Base-by-base conservation (phyloP, 148 eudicot species). In the Pharnaceum exiguum region DNA sequence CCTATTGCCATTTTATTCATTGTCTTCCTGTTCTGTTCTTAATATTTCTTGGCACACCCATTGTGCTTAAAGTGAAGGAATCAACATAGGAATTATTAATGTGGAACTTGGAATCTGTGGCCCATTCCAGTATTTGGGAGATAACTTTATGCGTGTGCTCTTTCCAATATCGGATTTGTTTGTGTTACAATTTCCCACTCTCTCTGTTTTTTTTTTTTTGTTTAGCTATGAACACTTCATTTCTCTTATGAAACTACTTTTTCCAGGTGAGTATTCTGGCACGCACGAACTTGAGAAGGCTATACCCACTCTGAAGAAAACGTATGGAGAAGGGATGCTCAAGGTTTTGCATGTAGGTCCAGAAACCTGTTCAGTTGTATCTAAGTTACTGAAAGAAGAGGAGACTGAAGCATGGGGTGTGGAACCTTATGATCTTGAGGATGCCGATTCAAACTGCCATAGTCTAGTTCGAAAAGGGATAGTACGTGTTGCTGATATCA, bases 361-460 rank as follows among this genome's bases (percentile, higher is more conserved):
- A 0, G 99, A 93, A 25, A 81, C 91, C 37, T 93, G 99, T 77
- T 81, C 91, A 6, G 79, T 93, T 51, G 87, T 93, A 4, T 79
- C 96, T 61, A 69, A 67, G 25, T 39, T 93, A 60, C 61, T 88
- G 47, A 83, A 85, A 63, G 95, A 93, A 79, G 89, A 82, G 57
- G 95, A 78, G 60, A 83, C 81, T 17, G 97, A 87, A 79, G 94
- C 90, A 50, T 91, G 97, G 97, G 97, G 97, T n/a, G 74, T 91
- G 30, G 94, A 91, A 57, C 97, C 97, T 15, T 91, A 91, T 71
- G 96, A 91, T 39, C 63, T 91, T 33, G 97, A 91, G 55, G 99
- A 88, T 50, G 71, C 71, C 29, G 95, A 81, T 82, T 60, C 62
- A 37, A 79, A 51, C 68, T 93, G 99, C 81, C 85, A 74, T 70